phyloP scores from a whole-genome alignment of 176 grass and related monocot species.

The Carex scoparia region DNA sequence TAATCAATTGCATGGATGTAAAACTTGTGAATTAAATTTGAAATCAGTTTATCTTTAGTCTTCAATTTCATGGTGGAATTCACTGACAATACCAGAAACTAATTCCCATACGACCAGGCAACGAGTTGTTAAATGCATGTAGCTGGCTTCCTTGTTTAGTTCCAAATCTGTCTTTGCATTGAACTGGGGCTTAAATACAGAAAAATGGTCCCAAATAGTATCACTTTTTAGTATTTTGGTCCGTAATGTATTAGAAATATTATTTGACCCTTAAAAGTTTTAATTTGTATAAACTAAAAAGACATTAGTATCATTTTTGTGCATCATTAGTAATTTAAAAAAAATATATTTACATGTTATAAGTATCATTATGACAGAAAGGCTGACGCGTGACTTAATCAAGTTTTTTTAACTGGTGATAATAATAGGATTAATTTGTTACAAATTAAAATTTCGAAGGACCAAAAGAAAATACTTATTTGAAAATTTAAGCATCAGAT shows the following conservation, averaged over 20 bases:
- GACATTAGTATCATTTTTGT: background rate
- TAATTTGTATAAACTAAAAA: background rate
- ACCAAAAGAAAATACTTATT: too few species aligned
- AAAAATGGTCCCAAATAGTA: background rate
- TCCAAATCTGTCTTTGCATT: background rate
- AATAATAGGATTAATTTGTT: too few species aligned
- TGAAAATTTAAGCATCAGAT: background rate
- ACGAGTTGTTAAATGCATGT: background rate
- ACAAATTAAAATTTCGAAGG: too few species aligned
- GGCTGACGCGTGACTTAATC: background rate
- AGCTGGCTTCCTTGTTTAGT: background rate
- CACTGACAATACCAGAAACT: background rate
- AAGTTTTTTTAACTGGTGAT: background rate
- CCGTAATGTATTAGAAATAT: background rate
- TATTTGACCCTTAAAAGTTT: background rate
- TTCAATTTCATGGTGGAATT: too few species aligned
- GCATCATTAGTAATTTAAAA: background rate
- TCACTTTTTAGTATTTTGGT: background rate
- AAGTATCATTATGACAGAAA: background rate
- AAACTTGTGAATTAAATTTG: too few species aligned
- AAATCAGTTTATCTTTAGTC: too few species aligned
- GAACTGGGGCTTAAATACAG: background rate
- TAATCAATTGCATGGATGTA: too few species aligned
- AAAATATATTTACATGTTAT: background rate
- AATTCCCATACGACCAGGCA: background rate